phyloP scores from a whole-genome alignment of 2,329 filamentous ascomycete species.

The Neospermospora avenae region DNA sequence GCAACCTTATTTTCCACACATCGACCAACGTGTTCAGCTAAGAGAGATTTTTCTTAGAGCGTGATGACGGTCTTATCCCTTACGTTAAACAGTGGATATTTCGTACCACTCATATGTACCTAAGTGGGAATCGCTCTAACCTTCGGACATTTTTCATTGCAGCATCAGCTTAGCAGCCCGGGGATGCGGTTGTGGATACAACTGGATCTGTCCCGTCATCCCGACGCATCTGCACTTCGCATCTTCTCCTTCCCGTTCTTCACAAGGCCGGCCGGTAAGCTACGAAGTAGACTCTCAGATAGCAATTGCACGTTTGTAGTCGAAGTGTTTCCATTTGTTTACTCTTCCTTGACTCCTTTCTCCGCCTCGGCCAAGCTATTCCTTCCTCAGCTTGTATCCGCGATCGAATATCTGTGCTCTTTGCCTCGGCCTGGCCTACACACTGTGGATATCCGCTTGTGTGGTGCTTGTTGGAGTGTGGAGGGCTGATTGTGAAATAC shows the following conservation, averaged over 20 bases:
- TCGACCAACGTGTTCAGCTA: not conserved
- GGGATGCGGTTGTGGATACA: not conserved
- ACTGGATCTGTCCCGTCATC: not conserved
- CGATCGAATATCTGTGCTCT: not conserved
- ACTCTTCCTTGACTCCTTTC: not conserved
- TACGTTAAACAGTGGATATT: not conserved
- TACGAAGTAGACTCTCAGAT: not conserved
- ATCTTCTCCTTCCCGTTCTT: conserved; percentile 2
- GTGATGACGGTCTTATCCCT: not conserved
- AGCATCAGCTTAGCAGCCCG: not conserved
- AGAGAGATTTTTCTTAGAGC: not conserved
- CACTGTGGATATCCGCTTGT: not conserved
- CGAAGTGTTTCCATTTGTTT: not conserved
- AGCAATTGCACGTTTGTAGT: not conserved
- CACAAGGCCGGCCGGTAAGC: not conserved
- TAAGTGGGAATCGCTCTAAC: not conserved
- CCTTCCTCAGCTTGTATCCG: not conserved
- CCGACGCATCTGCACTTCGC: not conserved
- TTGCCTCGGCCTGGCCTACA: not conserved
- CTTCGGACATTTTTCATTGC: not conserved
- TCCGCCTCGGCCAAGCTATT: not conserved
- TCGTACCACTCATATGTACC: not conserved
- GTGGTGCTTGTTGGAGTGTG: not conserved
- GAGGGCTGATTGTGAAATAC: not conserved
- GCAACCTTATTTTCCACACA: not conserved